A percentile compares a stretch with the other conserved stretches of the same genome.
These are phyloP conservation scores for Eutrema yunnanense DNA, from an alignment of 345 rosid species.

Conservation along the genomic window DNA sequence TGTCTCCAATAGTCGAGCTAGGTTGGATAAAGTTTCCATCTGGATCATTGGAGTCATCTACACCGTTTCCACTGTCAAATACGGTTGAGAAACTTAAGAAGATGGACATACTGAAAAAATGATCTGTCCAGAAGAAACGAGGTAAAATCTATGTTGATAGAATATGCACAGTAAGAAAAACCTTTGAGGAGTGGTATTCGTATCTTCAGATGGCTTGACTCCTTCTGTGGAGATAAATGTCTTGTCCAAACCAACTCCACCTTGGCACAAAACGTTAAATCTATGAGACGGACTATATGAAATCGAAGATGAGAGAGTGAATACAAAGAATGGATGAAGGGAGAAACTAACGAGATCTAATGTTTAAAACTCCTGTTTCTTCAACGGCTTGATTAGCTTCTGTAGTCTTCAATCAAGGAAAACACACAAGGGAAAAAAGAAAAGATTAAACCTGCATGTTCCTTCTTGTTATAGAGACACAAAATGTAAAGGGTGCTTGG, in stretches of 20 bases:
- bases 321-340: neutral
- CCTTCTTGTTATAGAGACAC: neutral
- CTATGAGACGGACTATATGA: neutral
- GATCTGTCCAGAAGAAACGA: neutral
- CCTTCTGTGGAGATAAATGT: slow-evolving; percentile 6
- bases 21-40: slow-evolving; percentile 9
- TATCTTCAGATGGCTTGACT: slow-evolving; percentile 21
- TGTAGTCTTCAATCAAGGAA: slow-evolving; percentile 20
- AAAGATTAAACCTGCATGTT: neutral
- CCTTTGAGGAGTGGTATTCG: slow-evolving; percentile 24
- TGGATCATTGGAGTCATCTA: slow-evolving; percentile 1
- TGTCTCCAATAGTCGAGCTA: slow-evolving; percentile 5
- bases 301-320: neutral
- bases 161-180: neutral
- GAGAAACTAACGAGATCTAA: slow-evolving; percentile 26
- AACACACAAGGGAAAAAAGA: neutral
- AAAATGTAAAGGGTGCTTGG: neutral
- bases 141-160: neutral
- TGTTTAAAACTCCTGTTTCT: slow-evolving; percentile 18
- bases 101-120: neutral
- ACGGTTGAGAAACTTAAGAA: neutral
- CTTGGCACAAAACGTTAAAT: slow-evolving; percentile 8
- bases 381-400: slow-evolving; percentile 17
- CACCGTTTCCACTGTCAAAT: slow-evolving; percentile 22
- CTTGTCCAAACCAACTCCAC: slow-evolving; percentile 20